A percentile compares a stretch with the other conserved stretches of the same genome.
phyloP scores from a whole-genome alignment of 805 yeast species.

The Phaffomyces opuntiae region DNA sequence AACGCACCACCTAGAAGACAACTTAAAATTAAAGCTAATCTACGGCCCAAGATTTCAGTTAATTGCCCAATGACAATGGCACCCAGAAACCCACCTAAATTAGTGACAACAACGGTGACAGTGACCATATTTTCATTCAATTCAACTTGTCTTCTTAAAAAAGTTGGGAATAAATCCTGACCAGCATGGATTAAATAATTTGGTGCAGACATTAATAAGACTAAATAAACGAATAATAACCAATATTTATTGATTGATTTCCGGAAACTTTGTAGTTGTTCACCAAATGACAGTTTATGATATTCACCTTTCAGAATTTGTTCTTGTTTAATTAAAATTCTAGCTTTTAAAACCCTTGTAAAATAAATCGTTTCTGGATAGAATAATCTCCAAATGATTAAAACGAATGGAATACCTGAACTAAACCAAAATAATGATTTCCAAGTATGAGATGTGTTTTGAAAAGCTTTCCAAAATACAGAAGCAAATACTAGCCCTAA shows the following conservation, averaged over 20 bases:
- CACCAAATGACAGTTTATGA: conserved; percentile 19
- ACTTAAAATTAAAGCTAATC: conserved; percentile 45
- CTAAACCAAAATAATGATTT: conserved; percentile 67
- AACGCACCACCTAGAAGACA: conserved; percentile 53
- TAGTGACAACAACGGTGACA: conserved; percentile 54
- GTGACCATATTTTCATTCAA: conserved; percentile 42
- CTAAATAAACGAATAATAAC: conserved; percentile 50
- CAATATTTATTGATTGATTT: conserved; percentile 36
- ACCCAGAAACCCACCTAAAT: conserved; percentile 61
- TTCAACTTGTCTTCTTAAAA: conserved; percentile 47
- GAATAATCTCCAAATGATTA: conserved; percentile 49
- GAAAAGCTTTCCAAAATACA: conserved; percentile 56
- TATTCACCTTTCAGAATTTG: conserved; percentile 22
- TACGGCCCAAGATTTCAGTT: conserved; percentile 56
- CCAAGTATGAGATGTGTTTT: conserved; percentile 48
- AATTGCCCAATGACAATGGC: conserved; percentile 51
- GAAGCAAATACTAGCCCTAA: conserved; percentile 61
- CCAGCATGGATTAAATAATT: conserved; percentile 70
- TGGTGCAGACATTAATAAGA: conserved; percentile 62
- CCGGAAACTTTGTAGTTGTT: conserved; percentile 13
- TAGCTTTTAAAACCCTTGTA: conserved; percentile 25
- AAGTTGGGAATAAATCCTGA: conserved; percentile 66
- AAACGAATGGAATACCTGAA: conserved; percentile 53
- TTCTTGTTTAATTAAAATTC: conserved; percentile 20
- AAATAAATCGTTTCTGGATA: conserved; percentile 59